Percentiles rank a stretch among this genome's conserved stretches.
Evolutionary conservation across 768 basidiomycete species (phyloP).

Genomic region (Tylopilus plumbeoviolaceoides): DNA sequence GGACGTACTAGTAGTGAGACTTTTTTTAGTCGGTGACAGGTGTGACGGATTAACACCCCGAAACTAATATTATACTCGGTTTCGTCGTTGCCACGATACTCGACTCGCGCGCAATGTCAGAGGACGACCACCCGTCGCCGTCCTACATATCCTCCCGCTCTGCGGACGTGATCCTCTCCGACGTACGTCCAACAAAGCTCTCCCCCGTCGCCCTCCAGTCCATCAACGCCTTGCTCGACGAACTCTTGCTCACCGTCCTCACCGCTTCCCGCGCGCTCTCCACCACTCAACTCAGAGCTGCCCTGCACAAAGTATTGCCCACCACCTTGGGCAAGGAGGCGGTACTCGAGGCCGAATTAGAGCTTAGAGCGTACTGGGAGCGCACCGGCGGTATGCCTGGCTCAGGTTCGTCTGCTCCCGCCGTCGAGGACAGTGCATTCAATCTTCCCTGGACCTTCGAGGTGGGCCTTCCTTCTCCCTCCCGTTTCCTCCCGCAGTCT

Average conservation of each 20-base stretch:
- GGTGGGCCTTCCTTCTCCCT: constrained; percentile 36
- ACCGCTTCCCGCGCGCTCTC: constrained; percentile 60
- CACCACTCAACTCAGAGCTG: constrained; percentile 70
- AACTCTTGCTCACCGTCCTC: constrained; percentile 74
- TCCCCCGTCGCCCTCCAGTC: constrained; percentile 70
- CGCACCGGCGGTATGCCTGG: constrained; percentile 45
- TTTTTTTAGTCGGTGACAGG: no score
- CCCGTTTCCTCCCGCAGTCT: background rate
- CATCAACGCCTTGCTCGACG: constrained; percentile 82
- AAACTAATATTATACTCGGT: no score
- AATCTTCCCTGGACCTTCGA: constrained; percentile 72
- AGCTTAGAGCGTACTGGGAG: constrained; percentile 87
- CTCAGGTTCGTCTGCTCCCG: constrained; percentile 24
- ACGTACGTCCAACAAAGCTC: constrained; percentile 88
- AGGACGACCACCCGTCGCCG: constrained; percentile 31
- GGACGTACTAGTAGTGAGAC: no score
- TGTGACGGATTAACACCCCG: constrained; percentile 18
- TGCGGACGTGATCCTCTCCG: constrained; percentile 88
- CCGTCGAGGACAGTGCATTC: constrained; percentile 56
- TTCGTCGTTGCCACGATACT: no score
- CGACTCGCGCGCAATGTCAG: constrained; percentile 40
- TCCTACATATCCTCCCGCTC: constrained; percentile 79
- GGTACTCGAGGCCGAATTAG: constrained; percentile 88
- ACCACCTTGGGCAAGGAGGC: constrained; percentile 89
- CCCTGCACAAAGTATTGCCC: constrained; percentile 67